Base-by-base conservation (phyloP, 2,329 filamentous ascomycete genomes). In the Lachnellula cervina region DNA sequence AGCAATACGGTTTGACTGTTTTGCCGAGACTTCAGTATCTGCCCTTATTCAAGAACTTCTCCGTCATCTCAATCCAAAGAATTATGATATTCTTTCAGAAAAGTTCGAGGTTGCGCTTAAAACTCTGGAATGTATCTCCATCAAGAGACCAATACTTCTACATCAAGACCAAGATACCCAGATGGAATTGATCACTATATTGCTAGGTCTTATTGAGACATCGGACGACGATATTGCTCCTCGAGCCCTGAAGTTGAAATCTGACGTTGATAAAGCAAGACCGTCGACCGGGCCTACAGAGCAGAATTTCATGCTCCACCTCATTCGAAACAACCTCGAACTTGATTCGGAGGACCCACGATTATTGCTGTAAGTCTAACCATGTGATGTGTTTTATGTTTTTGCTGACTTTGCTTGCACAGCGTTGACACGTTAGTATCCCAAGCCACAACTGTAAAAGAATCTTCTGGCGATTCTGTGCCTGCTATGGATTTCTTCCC, bases 271-370 rank as follows among this genome's bases (percentile, higher is more conserved):
- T 16, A 62, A 62, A 14, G 40, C 37, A 44, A 52, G 49, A 11
- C 45, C 42, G 4, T n/a, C 55, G 23, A 44, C 38, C 14, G 55
- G 44, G 16, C 19, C 49, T 13, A 40, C 55, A 6, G 46, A 54
- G 44, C 40, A 73, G 11, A 69, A 75, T 1, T 77, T 79, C 2
- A 68, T 80, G 16, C 64, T 80, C 23, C 72, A 71, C 6, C 78
- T 86, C 6, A 76, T 86, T 7, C 78, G 81, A 54, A 72, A 75
- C 17, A 83, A 83, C 47, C 72, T 86, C 2, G 77, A 83, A 53
- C 46, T 55, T 32, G 56, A 51, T 71, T 68, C 9, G 78, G 76
- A 2, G 17, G 72, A 72, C 0, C 64, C 73, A 1, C 73, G 76
- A 16, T 83, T 81, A 1, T 68, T 86, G 1, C 73, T 75, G 77